Conservation (phyloP, 2,329 filamentous ascomycete species). For the Penicillium sp. region DNA sequence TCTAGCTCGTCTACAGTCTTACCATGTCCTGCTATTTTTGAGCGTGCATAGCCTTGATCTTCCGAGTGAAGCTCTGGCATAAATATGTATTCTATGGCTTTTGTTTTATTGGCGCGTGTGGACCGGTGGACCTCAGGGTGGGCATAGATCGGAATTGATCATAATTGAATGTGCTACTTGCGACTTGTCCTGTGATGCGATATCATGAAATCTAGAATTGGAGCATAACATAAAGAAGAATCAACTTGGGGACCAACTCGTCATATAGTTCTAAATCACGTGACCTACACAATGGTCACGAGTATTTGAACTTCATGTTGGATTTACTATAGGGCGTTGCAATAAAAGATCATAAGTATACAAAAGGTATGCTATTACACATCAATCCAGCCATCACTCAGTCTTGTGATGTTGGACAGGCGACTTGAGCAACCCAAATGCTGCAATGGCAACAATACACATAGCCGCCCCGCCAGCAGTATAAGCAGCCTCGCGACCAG, state of each 20-base stretch:
- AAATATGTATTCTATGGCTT: slow-evolving; percentile 25
- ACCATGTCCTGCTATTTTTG: slow-evolving; percentile 35
- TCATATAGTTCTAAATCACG: too few species aligned
- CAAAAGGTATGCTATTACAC: background rate
- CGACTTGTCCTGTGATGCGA: too few species aligned
- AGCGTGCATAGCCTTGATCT: slow-evolving; percentile 40
- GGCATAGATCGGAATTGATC: slow-evolving; percentile 16
- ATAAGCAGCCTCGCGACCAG: slow-evolving; percentile 84
- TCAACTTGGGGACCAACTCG: too few species aligned
- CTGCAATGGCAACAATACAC: slow-evolving; percentile 69
- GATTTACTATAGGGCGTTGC: too few species aligned
- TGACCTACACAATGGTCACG: too few species aligned
- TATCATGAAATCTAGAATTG: too few species aligned
- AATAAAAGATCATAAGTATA: background rate
- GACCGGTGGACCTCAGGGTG: slow-evolving; percentile 12
- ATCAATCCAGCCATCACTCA: background rate
- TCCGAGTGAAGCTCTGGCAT: slow-evolving; percentile 16
- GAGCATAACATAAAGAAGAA: too few species aligned
- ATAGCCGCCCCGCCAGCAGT: slow-evolving; percentile 78
- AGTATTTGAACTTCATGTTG: too few species aligned
- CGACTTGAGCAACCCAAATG: slow-evolving; percentile 70
- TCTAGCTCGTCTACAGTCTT: slow-evolving; percentile 26
- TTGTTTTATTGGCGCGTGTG: slow-evolving; percentile 19
- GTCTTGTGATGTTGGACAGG: slow-evolving; percentile 44
- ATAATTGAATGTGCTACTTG: slow-evolving; percentile 8